phyloP scores from a whole-genome alignment of 2,329 filamentous ascomycete genomes.

The Sarocladium kiliense region DNA sequence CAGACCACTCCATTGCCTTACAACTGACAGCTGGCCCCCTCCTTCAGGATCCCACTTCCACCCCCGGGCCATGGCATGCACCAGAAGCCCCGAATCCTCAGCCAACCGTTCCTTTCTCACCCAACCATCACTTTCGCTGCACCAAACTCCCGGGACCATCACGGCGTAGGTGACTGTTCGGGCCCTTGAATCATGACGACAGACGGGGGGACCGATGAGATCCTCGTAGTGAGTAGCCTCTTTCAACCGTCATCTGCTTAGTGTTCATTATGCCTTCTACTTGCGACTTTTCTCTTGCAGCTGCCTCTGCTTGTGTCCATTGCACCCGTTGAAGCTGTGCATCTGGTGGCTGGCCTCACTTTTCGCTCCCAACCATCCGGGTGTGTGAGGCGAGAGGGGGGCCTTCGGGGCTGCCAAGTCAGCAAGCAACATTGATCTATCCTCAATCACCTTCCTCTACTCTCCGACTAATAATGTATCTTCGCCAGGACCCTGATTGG shows the following conservation, averaged over 20 bases:
- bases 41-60: no score
- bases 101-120: background rate
- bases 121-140: constrained; percentile 4
- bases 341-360: background rate
- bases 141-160: constrained; percentile 5
- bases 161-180: background rate
- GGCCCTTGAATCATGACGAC: constrained; percentile 1
- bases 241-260: background rate
- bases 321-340: no score
- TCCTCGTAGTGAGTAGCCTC: constrained; percentile 4
- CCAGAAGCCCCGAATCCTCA: background rate
- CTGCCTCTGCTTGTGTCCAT: background rate
- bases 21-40: no score
- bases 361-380: background rate
- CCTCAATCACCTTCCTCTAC: background rate
- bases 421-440: background rate
- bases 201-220: background rate
- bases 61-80: constrained; percentile 7
- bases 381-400: background rate
- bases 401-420: background rate
- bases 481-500: constrained; percentile 2
- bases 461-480: background rate
- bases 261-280: background rate
- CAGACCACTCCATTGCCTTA: background rate
- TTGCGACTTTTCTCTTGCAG: no score